These are phyloP conservation scores for Amoebophrya sp. DNA, from an alignment of 169 alveolate genomes.

Conservation along the genomic window DNA sequence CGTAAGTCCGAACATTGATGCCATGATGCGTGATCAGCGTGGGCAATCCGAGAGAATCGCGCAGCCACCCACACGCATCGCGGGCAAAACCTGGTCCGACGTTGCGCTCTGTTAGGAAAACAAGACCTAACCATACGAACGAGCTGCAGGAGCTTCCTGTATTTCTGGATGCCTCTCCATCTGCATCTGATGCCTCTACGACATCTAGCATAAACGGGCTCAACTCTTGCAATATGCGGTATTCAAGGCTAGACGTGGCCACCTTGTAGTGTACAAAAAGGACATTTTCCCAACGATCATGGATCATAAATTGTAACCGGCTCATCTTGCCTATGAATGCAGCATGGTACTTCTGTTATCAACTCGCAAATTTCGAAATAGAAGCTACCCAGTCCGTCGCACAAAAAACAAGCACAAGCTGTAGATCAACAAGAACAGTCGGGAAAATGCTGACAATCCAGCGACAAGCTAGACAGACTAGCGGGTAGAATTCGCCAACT, in stretches of 20 bases:
- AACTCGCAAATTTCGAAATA: too few relatives aligned
- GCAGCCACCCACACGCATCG: background rate
- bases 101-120: background rate
- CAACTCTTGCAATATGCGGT: background rate
- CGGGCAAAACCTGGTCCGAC: background rate
- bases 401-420: too few relatives aligned
- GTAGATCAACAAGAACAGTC: too few relatives aligned
- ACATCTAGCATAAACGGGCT: background rate
- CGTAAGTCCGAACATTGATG: conserved; percentile 1
- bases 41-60: background rate
- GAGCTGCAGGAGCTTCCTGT: background rate
- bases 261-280: background rate
- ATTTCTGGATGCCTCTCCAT: background rate
- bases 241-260: background rate
- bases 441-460: too few relatives aligned
- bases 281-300: background rate
- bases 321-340: too few relatives aligned
- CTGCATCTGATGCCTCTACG: background rate
- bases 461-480: too few relatives aligned
- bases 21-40: background rate
- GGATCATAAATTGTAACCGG: background rate
- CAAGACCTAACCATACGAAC: background rate
- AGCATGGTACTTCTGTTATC: too few relatives aligned
- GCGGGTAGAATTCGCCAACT: too few relatives aligned
- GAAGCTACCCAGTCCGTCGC: too few relatives aligned